phyloP scores from a whole-genome alignment of 164 flowering plant species.

The Magnolia sinica region DNA sequence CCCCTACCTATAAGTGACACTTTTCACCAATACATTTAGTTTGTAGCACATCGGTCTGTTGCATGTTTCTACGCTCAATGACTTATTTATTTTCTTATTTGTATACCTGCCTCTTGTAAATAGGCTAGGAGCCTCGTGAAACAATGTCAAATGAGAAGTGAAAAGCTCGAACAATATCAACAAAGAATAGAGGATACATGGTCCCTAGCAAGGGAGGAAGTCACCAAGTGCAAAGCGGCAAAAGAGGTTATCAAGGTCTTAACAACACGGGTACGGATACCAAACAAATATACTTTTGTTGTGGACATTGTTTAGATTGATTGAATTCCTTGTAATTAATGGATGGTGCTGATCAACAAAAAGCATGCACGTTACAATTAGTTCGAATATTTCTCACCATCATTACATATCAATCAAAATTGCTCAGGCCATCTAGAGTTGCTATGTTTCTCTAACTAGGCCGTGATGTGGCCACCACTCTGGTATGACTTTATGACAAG shows the following conservation, averaged over 20 bases:
- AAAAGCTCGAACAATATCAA: slow-evolving; percentile 48
- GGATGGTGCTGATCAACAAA: neutral
- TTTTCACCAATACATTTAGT: no score
- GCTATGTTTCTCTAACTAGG: neutral
- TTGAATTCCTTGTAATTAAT: neutral
- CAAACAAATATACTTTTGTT: slow-evolving; percentile 1
- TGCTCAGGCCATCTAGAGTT: neutral
- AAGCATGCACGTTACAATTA: neutral
- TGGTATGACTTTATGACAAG: no score
- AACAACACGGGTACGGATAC: slow-evolving; percentile 36
- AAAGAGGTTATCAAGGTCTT: slow-evolving; percentile 62
- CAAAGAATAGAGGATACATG: slow-evolving; percentile 44
- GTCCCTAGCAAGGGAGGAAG: slow-evolving; percentile 61
- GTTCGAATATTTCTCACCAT: neutral
- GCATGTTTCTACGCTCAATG: neutral
- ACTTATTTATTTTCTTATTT: slow-evolving; percentile 5
- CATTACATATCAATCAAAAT: neutral
- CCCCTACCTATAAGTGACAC: no score
- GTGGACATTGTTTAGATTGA: neutral
- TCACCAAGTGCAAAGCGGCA: slow-evolving; percentile 63
- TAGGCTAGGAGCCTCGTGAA: slow-evolving; percentile 44
- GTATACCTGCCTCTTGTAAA: slow-evolving; percentile 1
- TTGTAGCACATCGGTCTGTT: no score
- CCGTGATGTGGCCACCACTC: no score
- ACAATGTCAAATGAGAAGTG: slow-evolving; percentile 37